phyloP scores from a whole-genome alignment of 371 early-diverging fungal genomes.

The Circinella umbellata region DNA sequence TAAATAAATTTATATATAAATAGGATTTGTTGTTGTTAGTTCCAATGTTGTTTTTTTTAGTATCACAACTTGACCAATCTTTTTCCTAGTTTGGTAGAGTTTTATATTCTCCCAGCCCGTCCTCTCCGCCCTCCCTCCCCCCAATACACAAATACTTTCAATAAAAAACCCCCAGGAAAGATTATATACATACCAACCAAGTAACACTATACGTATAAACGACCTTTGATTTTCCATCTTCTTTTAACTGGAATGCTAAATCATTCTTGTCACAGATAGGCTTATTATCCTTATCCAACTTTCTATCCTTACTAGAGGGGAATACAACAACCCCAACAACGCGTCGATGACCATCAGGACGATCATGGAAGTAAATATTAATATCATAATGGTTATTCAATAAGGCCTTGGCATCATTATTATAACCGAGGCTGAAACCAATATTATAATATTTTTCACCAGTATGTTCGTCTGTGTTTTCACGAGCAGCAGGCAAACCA shows the following conservation, averaged over 20 bases:
- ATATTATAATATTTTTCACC: slow-evolving; percentile 71
- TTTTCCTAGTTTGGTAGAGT: too few relatives aligned
- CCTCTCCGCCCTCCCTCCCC: too few relatives aligned
- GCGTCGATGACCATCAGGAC: slow-evolving; percentile 55
- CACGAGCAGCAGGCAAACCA: slow-evolving; percentile 88
- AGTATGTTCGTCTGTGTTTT: slow-evolving; percentile 61
- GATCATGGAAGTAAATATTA: slow-evolving; percentile 76
- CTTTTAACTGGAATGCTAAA: slow-evolving; percentile 56
- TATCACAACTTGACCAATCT: too few relatives aligned
- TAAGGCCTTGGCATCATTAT: slow-evolving; percentile 8
- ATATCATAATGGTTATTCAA: slow-evolving; percentile 65
- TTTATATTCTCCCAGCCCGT: too few relatives aligned
- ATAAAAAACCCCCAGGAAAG: too few relatives aligned
- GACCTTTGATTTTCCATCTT: slow-evolving; percentile 52
- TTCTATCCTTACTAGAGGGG: slow-evolving; percentile 62
- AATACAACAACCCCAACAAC: slow-evolving; percentile 84
- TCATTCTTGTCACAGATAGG: slow-evolving; percentile 41
- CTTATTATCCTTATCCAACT: slow-evolving; percentile 39
- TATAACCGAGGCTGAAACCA: slow-evolving; percentile 77
- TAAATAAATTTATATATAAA: not conserved
- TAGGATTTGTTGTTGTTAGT: not conserved
- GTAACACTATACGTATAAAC: slow-evolving; percentile 84
- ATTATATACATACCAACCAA: slow-evolving; percentile 69
- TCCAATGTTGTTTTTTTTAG: too few relatives aligned
- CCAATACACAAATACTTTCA: too few relatives aligned